Conservation (phyloP, 805 yeast genomes). For the Kodamaea kakaduensis region DNA sequence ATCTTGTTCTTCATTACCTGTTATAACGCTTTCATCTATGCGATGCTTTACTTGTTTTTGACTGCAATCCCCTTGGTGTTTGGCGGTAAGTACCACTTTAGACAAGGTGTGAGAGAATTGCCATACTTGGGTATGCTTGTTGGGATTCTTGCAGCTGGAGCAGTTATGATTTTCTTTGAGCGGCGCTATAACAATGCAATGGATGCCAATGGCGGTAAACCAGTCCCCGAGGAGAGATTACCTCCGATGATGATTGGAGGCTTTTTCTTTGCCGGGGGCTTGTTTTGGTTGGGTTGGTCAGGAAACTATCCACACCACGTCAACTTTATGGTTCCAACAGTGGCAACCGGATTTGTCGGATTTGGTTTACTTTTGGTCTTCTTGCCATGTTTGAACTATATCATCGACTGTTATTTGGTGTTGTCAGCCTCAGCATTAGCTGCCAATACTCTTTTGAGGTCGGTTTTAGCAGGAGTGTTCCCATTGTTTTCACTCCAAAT, state of each 20-base stretch:
- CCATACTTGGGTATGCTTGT: conserved; percentile 76
- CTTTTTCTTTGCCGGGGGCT: conserved; percentile 67
- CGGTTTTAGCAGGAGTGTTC: conserved; percentile 56
- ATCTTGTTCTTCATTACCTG: conserved; percentile 63
- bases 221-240: conserved; percentile 26
- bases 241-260: conserved; percentile 76
- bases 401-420: conserved; percentile 65
- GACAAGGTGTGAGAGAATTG: conserved; percentile 58
- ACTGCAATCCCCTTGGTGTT: conserved; percentile 70
- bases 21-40: conserved; percentile 77
- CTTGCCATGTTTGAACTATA: conserved; percentile 64
- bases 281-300: conserved; percentile 86
- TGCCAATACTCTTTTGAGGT: conserved; percentile 57
- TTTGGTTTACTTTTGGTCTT: conserved; percentile 63
- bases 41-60: conserved; percentile 67
- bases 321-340: conserved; percentile 57
- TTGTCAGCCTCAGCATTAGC: conserved; percentile 67
- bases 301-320: conserved; percentile 67
- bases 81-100: conserved; percentile 52
- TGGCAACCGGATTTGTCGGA: conserved; percentile 52
- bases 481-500: conserved; percentile 54
- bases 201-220: conserved; percentile 48
- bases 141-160: conserved; percentile 62
- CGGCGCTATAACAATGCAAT: conserved; percentile 33
- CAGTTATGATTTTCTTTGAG: conserved; percentile 52